Percentiles rank a stretch among this genome's conserved stretches.
phyloP scores from a whole-genome alignment of 306 rosid genomes.

The Styphnolobium japonicum region DNA sequence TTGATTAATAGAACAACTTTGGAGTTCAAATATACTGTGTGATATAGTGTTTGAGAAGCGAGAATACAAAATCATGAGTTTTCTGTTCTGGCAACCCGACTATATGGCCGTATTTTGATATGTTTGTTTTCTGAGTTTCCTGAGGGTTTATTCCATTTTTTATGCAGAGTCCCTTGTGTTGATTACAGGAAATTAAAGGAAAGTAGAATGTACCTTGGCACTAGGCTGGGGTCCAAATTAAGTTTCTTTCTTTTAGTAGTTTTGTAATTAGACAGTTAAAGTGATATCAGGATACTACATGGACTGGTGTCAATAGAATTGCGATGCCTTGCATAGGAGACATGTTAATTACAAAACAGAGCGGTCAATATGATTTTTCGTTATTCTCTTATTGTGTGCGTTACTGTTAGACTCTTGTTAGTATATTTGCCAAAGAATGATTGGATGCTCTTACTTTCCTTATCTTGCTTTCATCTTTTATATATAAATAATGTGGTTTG shows the following conservation, averaged over 20 bases:
- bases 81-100: conserved; percentile 28
- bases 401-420: neutral
- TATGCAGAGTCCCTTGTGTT: neutral
- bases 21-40: conserved; percentile 10
- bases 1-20: conserved; percentile 61
- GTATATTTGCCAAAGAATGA: neutral
- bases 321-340: neutral
- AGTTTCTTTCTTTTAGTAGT: neutral
- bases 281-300: neutral
- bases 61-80: conserved; percentile 32
- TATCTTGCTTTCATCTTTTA: neutral
- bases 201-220: neutral
- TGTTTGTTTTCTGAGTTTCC: conserved; percentile 14
- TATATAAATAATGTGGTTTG: neutral
- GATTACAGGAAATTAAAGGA: conserved; percentile 17
- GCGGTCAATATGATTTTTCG: neutral
- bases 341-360: neutral
- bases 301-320: neutral
- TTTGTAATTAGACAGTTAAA: neutral
- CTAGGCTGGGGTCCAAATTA: neutral
- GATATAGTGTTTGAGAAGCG: conserved; percentile 34
- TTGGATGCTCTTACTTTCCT: neutral
- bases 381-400: neutral
- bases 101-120: conserved; percentile 17
- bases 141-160: conserved; percentile 37